Evolutionary conservation across 352 stramenopile species (phyloP), one percentile per base, ranked within the genome.

Genomic region (Blastocystis sp.): DNA sequence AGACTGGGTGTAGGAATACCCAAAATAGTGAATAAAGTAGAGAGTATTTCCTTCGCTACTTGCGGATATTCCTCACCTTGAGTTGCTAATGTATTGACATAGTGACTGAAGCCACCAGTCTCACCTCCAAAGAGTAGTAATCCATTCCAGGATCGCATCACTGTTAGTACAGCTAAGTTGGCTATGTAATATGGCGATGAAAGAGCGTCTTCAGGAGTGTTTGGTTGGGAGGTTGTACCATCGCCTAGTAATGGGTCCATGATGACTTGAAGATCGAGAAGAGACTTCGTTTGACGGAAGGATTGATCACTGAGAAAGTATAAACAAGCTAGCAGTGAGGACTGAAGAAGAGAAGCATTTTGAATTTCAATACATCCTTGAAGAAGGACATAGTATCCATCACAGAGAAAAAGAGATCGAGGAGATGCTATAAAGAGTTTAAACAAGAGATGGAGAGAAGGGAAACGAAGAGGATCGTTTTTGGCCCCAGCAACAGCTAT

Each of bases 121-220:
- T 81, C 70, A 56, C 51, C 62, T 37, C 70, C 70, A 56, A 64
- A 60, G 37, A 81, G 51, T 13, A 81, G 11, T 0, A 81, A 22
- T 1, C 70, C 70, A 35, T 60, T 81, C 70, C 70, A 81, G 9
- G 70, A 81, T 3, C 70, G 37, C 70, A 81, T 24, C 7, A 81
- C 22, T 3, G 70, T 81, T 33, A 81, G 42, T 5, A 81, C 53
- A 9, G 70, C 70, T 5, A 81, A 22, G 24, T 81, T 81, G 19
- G 70, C 70, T 11, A 81, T 27, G 42, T 64, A 81, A 33, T 64
- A 60, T 17, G 54, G 44, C 42, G 70, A 81, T 19, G 24, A 2
- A 40, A 44, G 24, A 5, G 17, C 3, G 42, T 44, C 44, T 6
- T 81, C 44, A 0, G 35, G 59, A 22, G 40, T 17, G 0, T 24